Conservation (phyloP, 2,329 filamentous ascomycete species). For the Didymella sp. region DNA sequence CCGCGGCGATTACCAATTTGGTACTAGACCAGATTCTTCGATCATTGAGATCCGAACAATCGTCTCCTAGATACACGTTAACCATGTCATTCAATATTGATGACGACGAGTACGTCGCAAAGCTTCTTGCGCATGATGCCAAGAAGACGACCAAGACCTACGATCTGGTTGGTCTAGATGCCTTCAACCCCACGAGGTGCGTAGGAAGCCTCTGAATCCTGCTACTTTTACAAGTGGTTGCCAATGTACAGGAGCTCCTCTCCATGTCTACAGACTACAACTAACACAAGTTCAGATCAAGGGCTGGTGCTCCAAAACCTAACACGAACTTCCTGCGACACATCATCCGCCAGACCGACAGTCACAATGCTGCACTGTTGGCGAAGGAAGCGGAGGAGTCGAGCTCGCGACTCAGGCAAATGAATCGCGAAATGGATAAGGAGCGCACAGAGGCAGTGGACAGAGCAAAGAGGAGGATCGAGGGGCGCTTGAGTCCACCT, state of each 20-base stretch:
- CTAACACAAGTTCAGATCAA: conserved; percentile 56
- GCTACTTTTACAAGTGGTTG: not conserved
- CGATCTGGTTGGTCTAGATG: conserved; percentile 75
- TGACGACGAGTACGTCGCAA: conserved; percentile 80
- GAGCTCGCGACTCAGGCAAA: conserved; percentile 67
- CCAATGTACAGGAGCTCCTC: conserved; percentile 6
- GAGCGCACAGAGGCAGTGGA: conserved; percentile 18
- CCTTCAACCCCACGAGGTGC: conserved; percentile 65
- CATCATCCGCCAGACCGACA: conserved; percentile 86
- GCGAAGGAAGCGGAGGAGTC: conserved; percentile 86
- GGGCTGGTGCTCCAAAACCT: conserved; percentile 77
- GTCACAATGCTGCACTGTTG: conserved; percentile 84
- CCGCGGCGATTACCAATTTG: conserved; percentile 30
- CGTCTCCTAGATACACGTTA: conserved; percentile 1
- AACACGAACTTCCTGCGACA: conserved; percentile 90
- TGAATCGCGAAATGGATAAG: conserved; percentile 33
- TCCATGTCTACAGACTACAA: not conserved
- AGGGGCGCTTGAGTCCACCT: conserved; percentile 34
- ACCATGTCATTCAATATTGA: conserved; percentile 35
- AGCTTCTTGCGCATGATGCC: conserved; percentile 81
- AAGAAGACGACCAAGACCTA: conserved; percentile 75
- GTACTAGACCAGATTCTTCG: conserved; percentile 19
- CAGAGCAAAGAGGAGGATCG: conserved; percentile 25
- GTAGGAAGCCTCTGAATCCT: conserved; percentile 23
- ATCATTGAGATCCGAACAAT: conserved; percentile 14